These are phyloP conservation scores for Brassica napus DNA, from an alignment of 345 rosid species.

Conservation along the genomic window DNA sequence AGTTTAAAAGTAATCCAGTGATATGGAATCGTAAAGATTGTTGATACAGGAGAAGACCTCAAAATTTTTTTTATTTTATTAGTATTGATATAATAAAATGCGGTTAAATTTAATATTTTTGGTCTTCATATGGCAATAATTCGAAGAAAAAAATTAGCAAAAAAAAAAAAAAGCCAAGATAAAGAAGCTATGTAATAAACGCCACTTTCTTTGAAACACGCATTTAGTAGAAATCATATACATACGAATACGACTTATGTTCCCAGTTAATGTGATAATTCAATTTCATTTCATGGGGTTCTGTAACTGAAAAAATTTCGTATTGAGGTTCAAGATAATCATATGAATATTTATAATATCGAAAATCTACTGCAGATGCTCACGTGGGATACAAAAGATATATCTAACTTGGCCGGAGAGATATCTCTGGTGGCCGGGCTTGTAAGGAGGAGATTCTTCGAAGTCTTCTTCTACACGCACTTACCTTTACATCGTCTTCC, in stretches of 20 bases:
- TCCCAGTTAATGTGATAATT: background rate
- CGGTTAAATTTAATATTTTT: background rate
- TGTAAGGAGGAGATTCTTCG: constrained; percentile 58
- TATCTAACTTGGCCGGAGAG: constrained; percentile 76
- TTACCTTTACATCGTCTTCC: constrained; percentile 53
- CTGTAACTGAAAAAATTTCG: background rate
- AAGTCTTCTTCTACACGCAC: constrained; percentile 79
- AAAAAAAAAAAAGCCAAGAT: no score
- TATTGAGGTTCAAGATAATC: no score
- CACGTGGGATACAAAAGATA: constrained; percentile 44
- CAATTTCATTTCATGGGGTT: background rate
- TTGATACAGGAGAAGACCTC: no score
- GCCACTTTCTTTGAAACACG: no score
- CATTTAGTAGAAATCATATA: no score
- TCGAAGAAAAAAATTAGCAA: background rate
- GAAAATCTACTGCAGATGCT: constrained; percentile 43
- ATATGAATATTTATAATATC: no score
- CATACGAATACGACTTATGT: no score
- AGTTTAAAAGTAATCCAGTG: no score
- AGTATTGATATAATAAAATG: background rate
- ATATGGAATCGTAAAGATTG: no score
- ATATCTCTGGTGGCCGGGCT: constrained; percentile 58
- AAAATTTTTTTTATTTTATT: no score
- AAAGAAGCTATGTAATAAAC: background rate
- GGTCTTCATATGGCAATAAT: background rate